A percentile compares a stretch with the other conserved stretches of the same genome.
These are phyloP conservation scores for Heimioporus sp. DNA, from an alignment of 768 basidiomycete species.

Conservation along the genomic window DNA sequence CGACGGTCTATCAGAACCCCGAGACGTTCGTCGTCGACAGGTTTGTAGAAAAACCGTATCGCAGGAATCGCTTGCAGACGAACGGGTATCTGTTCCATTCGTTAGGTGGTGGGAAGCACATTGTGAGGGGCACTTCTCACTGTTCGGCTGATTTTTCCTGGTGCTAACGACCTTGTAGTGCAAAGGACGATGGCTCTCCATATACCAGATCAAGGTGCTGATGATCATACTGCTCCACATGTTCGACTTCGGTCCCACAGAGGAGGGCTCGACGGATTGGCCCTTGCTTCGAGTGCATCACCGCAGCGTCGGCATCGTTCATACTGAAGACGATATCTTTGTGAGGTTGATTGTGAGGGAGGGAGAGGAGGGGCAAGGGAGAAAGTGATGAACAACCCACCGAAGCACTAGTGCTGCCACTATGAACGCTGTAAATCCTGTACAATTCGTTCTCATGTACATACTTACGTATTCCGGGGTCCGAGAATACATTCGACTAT, in stretches of 20 bases:
- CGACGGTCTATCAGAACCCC: constrained; percentile 7
- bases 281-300: constrained; percentile 9
- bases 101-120: constrained; percentile 17
- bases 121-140: constrained; percentile 6
- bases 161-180: constrained; percentile 7
- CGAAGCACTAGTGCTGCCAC: too few relatives aligned
- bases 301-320: constrained; percentile 10
- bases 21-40: constrained; percentile 17
- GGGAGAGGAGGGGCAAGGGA: not conserved
- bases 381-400: too few relatives aligned
- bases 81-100: constrained; percentile 10
- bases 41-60: constrained; percentile 15
- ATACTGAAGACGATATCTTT: constrained; percentile 19
- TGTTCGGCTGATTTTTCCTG: not conserved
- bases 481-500: too few relatives aligned
- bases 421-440: too few relatives aligned
- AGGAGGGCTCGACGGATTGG: not conserved
- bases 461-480: too few relatives aligned
- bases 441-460: too few relatives aligned
- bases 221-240: constrained; percentile 14
- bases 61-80: constrained; percentile 12
- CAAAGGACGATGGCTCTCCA: constrained; percentile 24
- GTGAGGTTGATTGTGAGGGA: constrained; percentile 6
- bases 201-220: constrained; percentile 22
- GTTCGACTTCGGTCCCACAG: constrained; percentile 12